Evolutionary conservation across 768 basidiomycete species (phyloP).

Genomic region (Mycena haematopus): DNA sequence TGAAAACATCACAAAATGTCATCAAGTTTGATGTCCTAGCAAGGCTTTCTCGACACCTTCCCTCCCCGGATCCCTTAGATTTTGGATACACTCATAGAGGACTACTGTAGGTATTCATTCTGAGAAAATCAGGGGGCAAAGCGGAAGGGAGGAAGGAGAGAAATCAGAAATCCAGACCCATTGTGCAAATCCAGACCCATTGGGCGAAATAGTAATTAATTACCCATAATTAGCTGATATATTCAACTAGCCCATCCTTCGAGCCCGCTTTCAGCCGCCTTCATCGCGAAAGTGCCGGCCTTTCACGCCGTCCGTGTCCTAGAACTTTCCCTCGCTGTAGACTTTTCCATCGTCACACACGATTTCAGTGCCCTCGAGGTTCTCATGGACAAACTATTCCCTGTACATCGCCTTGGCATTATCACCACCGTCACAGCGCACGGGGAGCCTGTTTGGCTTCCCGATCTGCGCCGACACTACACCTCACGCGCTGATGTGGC

Average conservation of each 20-base stretch:
- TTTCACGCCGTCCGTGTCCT: constrained; percentile 9
- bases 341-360: constrained; percentile 7
- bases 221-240: neutral
- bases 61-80: too few relatives aligned
- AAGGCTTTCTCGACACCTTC: too few relatives aligned
- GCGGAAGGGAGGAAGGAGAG: too few relatives aligned
- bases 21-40: too few relatives aligned
- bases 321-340: constrained; percentile 10
- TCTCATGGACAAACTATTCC: constrained; percentile 4
- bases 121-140: too few relatives aligned
- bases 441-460: constrained; percentile 1
- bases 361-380: constrained; percentile 14
- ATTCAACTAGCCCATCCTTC: neutral
- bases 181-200: too few relatives aligned
- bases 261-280: constrained; percentile 6
- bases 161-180: too few relatives aligned
- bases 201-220: too few relatives aligned
- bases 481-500: constrained; percentile 4
- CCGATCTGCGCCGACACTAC: constrained; percentile 6
- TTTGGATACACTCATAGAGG: too few relatives aligned
- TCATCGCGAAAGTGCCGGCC: constrained; percentile 3
- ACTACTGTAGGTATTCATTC: too few relatives aligned
- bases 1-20: too few relatives aligned
- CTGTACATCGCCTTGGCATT: neutral
- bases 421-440: constrained; percentile 8